A percentile compares a stretch with the other conserved stretches of the same genome.
These are phyloP conservation scores for Tanacetum coccineum DNA, from an alignment of 129 eudicot species.

Conservation along the genomic window DNA sequence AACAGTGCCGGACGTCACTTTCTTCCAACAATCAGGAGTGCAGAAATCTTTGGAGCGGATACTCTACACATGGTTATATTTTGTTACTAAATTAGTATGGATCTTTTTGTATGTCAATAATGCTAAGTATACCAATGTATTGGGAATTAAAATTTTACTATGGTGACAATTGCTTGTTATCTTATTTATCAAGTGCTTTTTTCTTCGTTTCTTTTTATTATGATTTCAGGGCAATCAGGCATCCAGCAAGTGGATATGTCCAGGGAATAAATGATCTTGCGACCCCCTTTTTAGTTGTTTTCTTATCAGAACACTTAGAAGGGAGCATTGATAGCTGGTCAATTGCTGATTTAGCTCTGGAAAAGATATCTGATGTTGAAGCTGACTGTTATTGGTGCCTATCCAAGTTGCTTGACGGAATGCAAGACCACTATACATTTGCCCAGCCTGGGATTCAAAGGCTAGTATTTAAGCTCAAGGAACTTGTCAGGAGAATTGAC, in stretches of 20 bases:
- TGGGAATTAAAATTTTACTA: too few species aligned
- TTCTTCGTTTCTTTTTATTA: neutral
- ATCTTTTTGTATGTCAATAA: neutral
- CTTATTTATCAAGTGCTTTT: neutral
- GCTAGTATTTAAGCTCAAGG: constrained; percentile 95
- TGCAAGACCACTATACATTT: constrained; percentile 98
- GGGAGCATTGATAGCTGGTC: constrained; percentile 77
- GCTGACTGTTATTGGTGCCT: constrained; percentile 97
- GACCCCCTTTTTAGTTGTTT: constrained; percentile 91
- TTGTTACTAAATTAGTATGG: constrained; percentile 8
- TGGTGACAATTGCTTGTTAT: too few species aligned
- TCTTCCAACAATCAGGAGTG: constrained; percentile 81
- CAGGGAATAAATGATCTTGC: constrained; percentile 98
- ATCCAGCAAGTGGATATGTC: constrained; percentile 98
- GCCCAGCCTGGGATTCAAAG: constrained; percentile 99
- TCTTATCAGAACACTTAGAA: constrained; percentile 80
- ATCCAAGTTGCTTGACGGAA: constrained; percentile 90
- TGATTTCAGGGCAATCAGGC: constrained; percentile 84
- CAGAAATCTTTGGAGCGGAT: constrained; percentile 97
- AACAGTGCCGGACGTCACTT: constrained; percentile 91
- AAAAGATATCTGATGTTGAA: constrained; percentile 64
- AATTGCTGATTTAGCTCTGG: constrained; percentile 47
- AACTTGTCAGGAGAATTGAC: constrained; percentile 82
- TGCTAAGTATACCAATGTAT: neutral
- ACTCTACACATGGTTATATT: constrained; percentile 81